A percentile compares a stretch with the other conserved stretches of the same genome.
phyloP scores from a whole-genome alignment of 2,329 filamentous ascomycete species.

The Aspergillus aculeatus region DNA sequence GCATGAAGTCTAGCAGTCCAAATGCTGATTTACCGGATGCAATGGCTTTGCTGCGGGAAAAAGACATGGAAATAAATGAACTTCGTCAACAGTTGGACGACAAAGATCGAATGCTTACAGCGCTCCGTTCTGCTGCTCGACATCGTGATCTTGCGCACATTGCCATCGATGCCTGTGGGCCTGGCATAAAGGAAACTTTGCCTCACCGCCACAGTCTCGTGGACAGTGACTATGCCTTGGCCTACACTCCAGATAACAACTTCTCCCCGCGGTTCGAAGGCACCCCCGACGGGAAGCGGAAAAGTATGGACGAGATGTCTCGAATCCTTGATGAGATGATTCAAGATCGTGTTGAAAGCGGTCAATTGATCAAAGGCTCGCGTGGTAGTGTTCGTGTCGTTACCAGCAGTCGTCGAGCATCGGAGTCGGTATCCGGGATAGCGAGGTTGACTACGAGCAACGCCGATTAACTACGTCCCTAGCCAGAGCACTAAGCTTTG shows the following conservation, averaged over 20 bases:
- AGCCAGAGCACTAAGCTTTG: background rate
- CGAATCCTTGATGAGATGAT: slow-evolving; percentile 96
- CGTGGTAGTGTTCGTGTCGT: slow-evolving; percentile 66
- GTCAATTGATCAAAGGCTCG: slow-evolving; percentile 65
- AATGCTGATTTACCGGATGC: slow-evolving; percentile 78
- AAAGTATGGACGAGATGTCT: slow-evolving; percentile 88
- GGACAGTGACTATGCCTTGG: slow-evolving; percentile 27
- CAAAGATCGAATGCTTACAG: slow-evolving; percentile 89
- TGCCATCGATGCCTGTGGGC: slow-evolving; percentile 36
- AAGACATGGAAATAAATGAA: slow-evolving; percentile 88
- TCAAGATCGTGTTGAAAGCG: slow-evolving; percentile 76
- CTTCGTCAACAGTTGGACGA: slow-evolving; percentile 87
- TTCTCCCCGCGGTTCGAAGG: slow-evolving; percentile 32
- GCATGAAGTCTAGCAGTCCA: slow-evolving; percentile 63
- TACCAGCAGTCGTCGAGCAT: slow-evolving; percentile 38
- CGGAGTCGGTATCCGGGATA: slow-evolving; percentile 27
- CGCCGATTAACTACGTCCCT: background rate
- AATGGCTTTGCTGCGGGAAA: slow-evolving; percentile 73
- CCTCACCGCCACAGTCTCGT: slow-evolving; percentile 28
- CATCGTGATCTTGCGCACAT: slow-evolving; percentile 79
- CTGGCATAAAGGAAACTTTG: slow-evolving; percentile 31
- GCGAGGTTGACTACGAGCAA: slow-evolving; percentile 27
- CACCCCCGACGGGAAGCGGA: slow-evolving; percentile 48
- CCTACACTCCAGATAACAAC: slow-evolving; percentile 26
- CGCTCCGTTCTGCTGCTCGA: slow-evolving; percentile 78